These are phyloP conservation scores for Herpetomonas muscarum DNA, from an alignment of 208 protist species.

Conservation along the genomic window DNA sequence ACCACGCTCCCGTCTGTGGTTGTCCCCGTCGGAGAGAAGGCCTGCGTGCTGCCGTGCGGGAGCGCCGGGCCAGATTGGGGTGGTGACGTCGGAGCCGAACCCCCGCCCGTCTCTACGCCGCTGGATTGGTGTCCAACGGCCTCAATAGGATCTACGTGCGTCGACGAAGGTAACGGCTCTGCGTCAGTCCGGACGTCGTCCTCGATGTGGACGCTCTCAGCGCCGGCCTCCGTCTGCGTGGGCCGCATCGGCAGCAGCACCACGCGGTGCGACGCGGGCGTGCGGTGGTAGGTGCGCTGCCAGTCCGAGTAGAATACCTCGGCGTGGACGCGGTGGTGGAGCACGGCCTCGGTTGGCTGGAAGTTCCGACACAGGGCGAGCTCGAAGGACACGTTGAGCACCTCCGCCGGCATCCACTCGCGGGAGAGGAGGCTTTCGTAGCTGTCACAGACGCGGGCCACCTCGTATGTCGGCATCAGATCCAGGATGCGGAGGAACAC, in stretches of 20 bases:
- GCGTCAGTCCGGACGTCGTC: not conserved
- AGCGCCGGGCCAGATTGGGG: no score
- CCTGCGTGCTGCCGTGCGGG: no score
- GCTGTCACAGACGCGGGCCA: constrained; percentile 50
- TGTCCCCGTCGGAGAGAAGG: no score
- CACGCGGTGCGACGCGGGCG: constrained; percentile 12
- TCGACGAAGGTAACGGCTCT: no score
- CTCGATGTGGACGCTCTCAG: not conserved
- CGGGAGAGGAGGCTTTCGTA: constrained; percentile 45
- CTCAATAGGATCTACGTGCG: no score
- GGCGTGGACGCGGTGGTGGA: constrained; percentile 58
- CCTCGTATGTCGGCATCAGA: constrained; percentile 45
- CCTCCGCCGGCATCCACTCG: constrained; percentile 69
- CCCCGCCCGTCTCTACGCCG: no score
- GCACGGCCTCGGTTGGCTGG: constrained; percentile 18
- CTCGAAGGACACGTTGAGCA: constrained; percentile 56
- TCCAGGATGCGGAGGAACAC: constrained; percentile 59
- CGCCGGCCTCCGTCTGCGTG: constrained; percentile 2
- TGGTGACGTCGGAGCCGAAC: no score
- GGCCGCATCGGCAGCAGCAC: constrained; percentile 18
- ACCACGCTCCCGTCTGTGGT: no score
- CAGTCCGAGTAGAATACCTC: constrained; percentile 78
- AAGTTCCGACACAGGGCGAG: constrained; percentile 36
- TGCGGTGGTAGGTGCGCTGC: constrained; percentile 28
- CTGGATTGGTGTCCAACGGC: no score